Evolutionary conservation across 2,329 filamentous ascomycete genomes (phyloP), one percentile per base, ranked within the genome.

Genomic region (Aspergillus ochraceus): DNA sequence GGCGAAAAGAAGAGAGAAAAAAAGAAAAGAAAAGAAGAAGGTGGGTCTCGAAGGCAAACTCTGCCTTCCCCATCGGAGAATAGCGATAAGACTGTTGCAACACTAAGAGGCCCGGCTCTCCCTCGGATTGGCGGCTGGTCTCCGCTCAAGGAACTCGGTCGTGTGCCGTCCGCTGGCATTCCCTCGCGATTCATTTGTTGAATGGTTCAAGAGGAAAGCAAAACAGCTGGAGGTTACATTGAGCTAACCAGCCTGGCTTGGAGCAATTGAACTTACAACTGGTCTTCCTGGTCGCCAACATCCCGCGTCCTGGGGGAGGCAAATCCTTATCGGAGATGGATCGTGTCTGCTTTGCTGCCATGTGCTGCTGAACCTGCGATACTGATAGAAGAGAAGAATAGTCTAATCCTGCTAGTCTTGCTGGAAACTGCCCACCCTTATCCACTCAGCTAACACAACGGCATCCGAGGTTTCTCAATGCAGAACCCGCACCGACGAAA

Each of bases 11-110:
- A 24, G 24, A 24, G 24, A 54, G 46, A 19, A 19, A 6, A 26
- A 50, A 46, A 8, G 19, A 26, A 6, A 29, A 29, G 20, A 42
- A 32, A 20, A 39, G 24, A 20, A 20, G 14, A 24, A 45, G 26
- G 32, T 36, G 22, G 20, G 22, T 6, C 30, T 14, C 26, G 24
- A 49, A 45, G 52, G 17, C 36, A 20, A 53, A 22, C 42, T 36
- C 26, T 39, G 19, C 19, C 19, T 29, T 32, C 11, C 29, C 20
- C 30, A 36, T 20, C 39, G 42, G n/a, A 32, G 36, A n/a, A 30
- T 46, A 10, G n/a, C 39, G 57, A 59, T 59, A 59, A 55, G 57
- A 59, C 53, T 26, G 57, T 59, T 59, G 52, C 47, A 59, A 32
- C 52, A 42, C 57, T 55, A 59, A 55, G 30, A 17, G 12, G 20